Evolutionary conservation across 2,329 filamentous ascomycete species (phyloP), one percentile per base, ranked within the genome.

Genomic region (Fusarium sambucinum): DNA sequence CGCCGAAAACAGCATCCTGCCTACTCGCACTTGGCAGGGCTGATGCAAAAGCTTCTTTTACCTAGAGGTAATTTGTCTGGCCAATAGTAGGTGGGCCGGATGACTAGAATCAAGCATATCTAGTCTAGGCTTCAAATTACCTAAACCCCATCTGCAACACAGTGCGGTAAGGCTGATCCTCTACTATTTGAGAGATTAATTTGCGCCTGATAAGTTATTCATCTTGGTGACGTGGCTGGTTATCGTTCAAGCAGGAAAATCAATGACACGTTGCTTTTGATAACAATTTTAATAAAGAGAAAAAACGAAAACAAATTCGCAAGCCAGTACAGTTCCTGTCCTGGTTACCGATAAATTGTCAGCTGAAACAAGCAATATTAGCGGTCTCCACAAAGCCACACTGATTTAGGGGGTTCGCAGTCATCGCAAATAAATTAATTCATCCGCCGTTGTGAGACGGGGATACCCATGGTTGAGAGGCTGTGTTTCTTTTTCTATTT

Each of bases 171-270:
- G 30, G 30, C 14, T 32, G 30, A 32, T 32, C 3, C 30, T 2
- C 6, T 32, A 16, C 6, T 16, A 16, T 32, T 32, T 16, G 1
- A 5, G 8, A 17, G 8, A 8, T 27, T 32, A 9, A 17, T n/a
- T 11, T 37, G 3, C 11, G 11, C 5, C 11, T 37, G n/a, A 0
- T 12, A 19, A 12, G 0, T 37, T 11, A n/a, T 6, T 19, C 12
- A 12, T 37, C n/a, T 0, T 19, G 17, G 10, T 0, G n/a, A 3
- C 6, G 12, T 19, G 35, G n/a, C 0, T 6, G n/a, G 7, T 25
- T 25, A 1, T 0, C 0, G 5, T 19, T 13, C 35, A 13, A 7
- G n/a, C 11, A 0, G 6, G 0, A 3, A 7, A 19, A 12, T 5
- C 17, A 19, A 6, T 0, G 6, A 1, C 5, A 19, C 5, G 0